Evolutionary conservation across 2,329 filamentous ascomycete species (phyloP), one percentile per base, ranked within the genome.

Genomic region (Stagonosporopsis cucurbitacearum): DNA sequence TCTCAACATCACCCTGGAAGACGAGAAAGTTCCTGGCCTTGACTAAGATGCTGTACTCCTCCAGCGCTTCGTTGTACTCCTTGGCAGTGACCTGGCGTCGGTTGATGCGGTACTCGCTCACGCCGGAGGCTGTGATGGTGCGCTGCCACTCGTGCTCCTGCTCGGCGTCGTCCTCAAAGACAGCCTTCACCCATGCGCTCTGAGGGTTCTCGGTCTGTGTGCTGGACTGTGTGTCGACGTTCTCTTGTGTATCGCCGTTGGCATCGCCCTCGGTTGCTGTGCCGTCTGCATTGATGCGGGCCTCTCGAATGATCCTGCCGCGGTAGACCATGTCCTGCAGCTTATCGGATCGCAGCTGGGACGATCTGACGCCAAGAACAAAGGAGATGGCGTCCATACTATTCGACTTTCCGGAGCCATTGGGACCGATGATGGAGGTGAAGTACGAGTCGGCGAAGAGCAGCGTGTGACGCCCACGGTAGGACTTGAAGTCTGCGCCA

Each of bases 301-400:
- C 92, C 13, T 91, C 94, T 70, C 93, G 91, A 68, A 99, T 83
- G 12, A 98, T 92, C 63, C 94, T 90, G 48, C 95, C 96, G 64
- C 95, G 93, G 75, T 99, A 99, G 50, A 99, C 91, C 32, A 99
- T 85, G 73, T 99, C 95, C 77, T 92, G 91, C 22, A 99, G 86
- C 70, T 98, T 92, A 32, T 92, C 87, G 3, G 96, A 99, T 69
- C 95, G 92, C 50, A 99, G 83, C 75, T 98, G 94, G n/a, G 94
- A 96, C 3, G 95, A 99, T 76, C 98, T 97, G 76, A 99, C 98
- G 64, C 95, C 95, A 54, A 99, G 86, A 57, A 99, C 95, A 78
- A 99, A 99, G 64, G 95, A 99, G 67, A 99, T 99, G 66, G 95
- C 95, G 76, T 99, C 95, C 95, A 99, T 99, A 57, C 91, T 96